phyloP scores from a whole-genome alignment of 2,329 filamentous ascomycete species.

The Neonectria sp. region DNA sequence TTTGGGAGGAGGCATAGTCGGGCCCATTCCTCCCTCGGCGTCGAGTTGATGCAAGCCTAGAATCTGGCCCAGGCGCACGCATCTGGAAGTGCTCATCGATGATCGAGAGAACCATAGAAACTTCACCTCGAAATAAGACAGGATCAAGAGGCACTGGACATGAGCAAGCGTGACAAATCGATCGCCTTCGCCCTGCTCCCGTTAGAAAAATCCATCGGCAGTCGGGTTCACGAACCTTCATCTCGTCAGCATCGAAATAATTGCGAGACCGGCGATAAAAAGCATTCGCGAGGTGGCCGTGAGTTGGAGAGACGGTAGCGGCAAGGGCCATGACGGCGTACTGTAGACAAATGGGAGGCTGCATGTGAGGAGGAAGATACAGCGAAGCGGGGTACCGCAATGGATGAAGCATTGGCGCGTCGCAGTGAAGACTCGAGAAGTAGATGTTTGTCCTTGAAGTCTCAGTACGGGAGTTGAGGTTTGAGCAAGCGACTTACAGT shows the following conservation, averaged over 20 bases:
- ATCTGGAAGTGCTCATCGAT: constrained; percentile 82
- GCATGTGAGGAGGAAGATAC: constrained; percentile 45
- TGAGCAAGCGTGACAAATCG: constrained; percentile 72
- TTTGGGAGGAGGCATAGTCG: constrained; percentile 78
- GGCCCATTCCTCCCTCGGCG: constrained; percentile 75
- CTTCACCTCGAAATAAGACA: constrained; percentile 84
- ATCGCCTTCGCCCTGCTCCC: constrained; percentile 42
- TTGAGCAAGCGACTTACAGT: constrained; percentile 41
- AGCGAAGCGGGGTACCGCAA: constrained; percentile 43
- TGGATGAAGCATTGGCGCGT: constrained; percentile 39
- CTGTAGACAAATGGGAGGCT: constrained; percentile 46
- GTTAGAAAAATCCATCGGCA: neutral
- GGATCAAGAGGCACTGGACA: constrained; percentile 82
- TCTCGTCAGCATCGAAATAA: constrained; percentile 44
- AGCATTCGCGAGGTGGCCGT: constrained; percentile 35
- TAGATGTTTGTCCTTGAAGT: constrained; percentile 37
- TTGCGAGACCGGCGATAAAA: constrained; percentile 42
- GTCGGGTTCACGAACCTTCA: constrained; percentile 30
- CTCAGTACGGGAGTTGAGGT: neutral
- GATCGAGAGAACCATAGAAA: constrained; percentile 86
- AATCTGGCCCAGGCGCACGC: constrained; percentile 79
- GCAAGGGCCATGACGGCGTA: constrained; percentile 42
- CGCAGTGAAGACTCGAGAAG: constrained; percentile 33
- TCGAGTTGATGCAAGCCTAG: constrained; percentile 86
- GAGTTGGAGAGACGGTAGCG: constrained; percentile 27